These are phyloP conservation scores for Aspergillus sp. DNA, from an alignment of 2,329 filamentous ascomycete species.

Conservation along the genomic window DNA sequence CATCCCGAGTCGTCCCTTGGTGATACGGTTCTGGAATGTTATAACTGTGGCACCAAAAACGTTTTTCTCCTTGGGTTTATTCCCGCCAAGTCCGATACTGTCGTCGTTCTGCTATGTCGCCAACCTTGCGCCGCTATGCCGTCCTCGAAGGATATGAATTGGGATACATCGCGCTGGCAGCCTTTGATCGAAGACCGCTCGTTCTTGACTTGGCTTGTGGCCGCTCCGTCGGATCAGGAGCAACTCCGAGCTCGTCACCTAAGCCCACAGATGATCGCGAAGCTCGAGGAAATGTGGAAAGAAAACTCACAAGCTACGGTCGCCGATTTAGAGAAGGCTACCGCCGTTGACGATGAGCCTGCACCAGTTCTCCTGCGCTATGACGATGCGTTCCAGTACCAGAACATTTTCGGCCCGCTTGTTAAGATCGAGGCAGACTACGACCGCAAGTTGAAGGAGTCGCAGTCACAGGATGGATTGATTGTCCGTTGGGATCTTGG, in stretches of 20 bases:
- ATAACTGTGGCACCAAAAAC: slow-evolving; percentile 99
- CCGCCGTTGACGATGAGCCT: slow-evolving; percentile 91
- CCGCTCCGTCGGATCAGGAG: slow-evolving; percentile 85
- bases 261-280: slow-evolving; percentile 90
- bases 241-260: slow-evolving; percentile 92
- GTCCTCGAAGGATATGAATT: slow-evolving; percentile 99
- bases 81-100: slow-evolving; percentile 95
- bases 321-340: slow-evolving; percentile 85
- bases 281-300: slow-evolving; percentile 98
- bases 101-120: slow-evolving; percentile 93
- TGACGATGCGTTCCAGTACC: slow-evolving; percentile 96
- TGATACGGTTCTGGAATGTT: slow-evolving; percentile 96
- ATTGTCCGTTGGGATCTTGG: slow-evolving; percentile 93
- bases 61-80: slow-evolving; percentile 98
- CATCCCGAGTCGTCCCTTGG: slow-evolving; percentile 90
- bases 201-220: slow-evolving; percentile 91
- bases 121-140: slow-evolving; percentile 94
- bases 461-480: slow-evolving; percentile 94
- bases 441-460: slow-evolving; percentile 97
- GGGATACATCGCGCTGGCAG: slow-evolving; percentile 98
- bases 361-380: slow-evolving; percentile 90
- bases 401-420: slow-evolving; percentile 95
- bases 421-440: slow-evolving; percentile 99
- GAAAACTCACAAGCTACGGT: slow-evolving; percentile 87
- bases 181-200: slow-evolving; percentile 95